phyloP scores from a whole-genome alignment of 257 asterid species.

The Solanum acaule region DNA sequence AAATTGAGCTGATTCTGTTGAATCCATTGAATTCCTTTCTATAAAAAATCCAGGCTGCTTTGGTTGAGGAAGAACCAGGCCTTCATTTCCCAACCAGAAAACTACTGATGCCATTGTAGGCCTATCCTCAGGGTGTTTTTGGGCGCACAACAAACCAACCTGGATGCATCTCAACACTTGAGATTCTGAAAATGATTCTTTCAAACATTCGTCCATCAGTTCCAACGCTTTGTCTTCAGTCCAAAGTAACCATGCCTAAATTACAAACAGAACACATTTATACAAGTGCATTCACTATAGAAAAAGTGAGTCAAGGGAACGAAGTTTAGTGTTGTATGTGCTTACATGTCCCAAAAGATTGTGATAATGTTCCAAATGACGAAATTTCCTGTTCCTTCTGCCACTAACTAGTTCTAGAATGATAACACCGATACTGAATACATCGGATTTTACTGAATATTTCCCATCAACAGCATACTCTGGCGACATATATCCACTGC shows the following conservation, averaged over 20 bases:
- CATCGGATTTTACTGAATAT: constrained; percentile 4
- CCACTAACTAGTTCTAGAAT: background rate
- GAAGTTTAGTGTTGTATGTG: background rate
- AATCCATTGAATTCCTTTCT: background rate
- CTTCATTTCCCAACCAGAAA: background rate
- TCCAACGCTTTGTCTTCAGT: constrained; percentile 25
- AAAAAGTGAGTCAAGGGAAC: background rate
- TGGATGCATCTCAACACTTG: constrained; percentile 4
- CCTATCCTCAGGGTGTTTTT: constrained; percentile 2
- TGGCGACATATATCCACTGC: constrained; percentile 10
- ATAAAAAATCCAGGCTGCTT: background rate
- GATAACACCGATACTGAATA: background rate
- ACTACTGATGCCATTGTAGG: background rate
- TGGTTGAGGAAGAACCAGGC: background rate
- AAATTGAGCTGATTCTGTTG: background rate
- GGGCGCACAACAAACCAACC: constrained; percentile 6
- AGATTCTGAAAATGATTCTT: background rate
- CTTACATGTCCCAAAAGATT: constrained; percentile 16
- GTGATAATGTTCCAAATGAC: background rate
- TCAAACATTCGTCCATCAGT: constrained; percentile 5
- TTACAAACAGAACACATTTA: background rate
- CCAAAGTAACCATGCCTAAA: constrained; percentile 12
- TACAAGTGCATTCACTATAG: too few species aligned
- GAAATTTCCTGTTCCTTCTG: background rate
- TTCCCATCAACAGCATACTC: background rate